These are phyloP conservation scores for Lolium rigidum DNA, from an alignment of 176 grass and related monocot genomes.

Conservation along the genomic window DNA sequence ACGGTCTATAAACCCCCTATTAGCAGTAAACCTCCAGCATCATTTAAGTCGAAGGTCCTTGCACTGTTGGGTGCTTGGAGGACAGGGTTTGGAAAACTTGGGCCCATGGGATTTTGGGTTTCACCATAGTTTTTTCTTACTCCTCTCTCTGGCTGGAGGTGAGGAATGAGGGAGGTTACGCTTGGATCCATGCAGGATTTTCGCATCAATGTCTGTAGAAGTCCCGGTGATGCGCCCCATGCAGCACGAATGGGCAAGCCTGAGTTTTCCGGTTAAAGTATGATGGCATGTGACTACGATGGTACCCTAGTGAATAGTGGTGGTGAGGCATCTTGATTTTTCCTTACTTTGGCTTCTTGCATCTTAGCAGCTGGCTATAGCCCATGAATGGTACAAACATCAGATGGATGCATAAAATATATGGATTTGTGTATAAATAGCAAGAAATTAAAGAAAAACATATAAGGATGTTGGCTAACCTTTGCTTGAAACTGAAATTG, in stretches of 20 bases:
- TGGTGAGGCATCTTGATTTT: constrained; percentile 35
- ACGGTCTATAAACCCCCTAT: constrained; percentile 46
- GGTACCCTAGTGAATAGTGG: constrained; percentile 48
- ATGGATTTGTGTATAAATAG: not conserved
- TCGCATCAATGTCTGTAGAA: constrained; percentile 89
- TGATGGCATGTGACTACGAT: constrained; percentile 42
- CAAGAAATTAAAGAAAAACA: constrained; percentile 13
- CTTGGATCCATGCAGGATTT: constrained; percentile 78
- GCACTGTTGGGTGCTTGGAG: constrained; percentile 68
- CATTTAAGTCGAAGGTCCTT: constrained; percentile 72
- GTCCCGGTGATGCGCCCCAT: constrained; percentile 37
- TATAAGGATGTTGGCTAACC: constrained; percentile 17
- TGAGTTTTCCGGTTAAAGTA: constrained; percentile 37
- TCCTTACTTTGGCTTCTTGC: constrained; percentile 22
- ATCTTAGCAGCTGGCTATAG: constrained; percentile 20
- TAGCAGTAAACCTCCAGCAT: constrained; percentile 17
- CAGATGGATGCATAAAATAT: not conserved
- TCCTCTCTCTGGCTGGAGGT: constrained; percentile 44
- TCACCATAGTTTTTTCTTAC: constrained; percentile 22
- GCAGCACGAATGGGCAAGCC: constrained; percentile 44
- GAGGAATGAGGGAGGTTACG: constrained; percentile 60
- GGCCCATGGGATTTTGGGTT: constrained; percentile 65
- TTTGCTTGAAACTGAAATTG: constrained; percentile 21
- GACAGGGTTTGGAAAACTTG: constrained; percentile 84
- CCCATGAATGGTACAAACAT: constrained; percentile 13